A percentile compares a stretch with the other conserved stretches of the same genome.
Evolutionary conservation across 2,329 filamentous ascomycete species (phyloP).

Genomic region (Nemania sp.): DNA sequence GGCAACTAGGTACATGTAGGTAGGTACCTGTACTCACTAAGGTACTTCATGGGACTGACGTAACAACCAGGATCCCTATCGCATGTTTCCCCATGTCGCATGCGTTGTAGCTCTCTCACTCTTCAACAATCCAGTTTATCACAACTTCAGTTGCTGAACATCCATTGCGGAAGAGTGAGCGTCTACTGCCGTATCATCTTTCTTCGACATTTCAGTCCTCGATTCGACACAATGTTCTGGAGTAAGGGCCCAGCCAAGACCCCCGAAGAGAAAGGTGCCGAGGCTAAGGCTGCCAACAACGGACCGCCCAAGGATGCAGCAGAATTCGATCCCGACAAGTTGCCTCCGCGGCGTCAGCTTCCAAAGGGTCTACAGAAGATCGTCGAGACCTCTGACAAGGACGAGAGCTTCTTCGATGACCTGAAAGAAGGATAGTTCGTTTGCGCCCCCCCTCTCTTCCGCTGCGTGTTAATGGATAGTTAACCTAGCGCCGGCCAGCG

Average conservation of each 20-base stretch:
- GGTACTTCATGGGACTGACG: conserved; percentile 1
- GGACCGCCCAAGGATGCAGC: conserved; percentile 42
- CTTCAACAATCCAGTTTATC: no score
- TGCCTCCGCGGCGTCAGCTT: conserved; percentile 56
- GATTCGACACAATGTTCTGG: conserved; percentile 37
- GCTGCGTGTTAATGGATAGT: background rate
- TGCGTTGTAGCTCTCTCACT: no score
- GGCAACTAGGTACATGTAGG: no score
- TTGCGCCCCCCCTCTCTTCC: background rate
- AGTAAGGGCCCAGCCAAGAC: conserved; percentile 40
- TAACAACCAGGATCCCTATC: conserved; percentile 8
- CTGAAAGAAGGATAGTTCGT: conserved; percentile 79
- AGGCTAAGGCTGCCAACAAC: conserved; percentile 28
- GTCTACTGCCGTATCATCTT: background rate
- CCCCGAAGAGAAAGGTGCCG: conserved; percentile 35
- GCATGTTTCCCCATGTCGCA: no score
- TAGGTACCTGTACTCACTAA: no score
- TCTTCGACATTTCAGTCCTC: background rate
- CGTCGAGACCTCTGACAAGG: conserved; percentile 59
- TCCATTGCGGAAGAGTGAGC: background rate
- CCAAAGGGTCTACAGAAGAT: conserved; percentile 61
- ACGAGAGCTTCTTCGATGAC: conserved; percentile 78
- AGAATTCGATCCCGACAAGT: conserved; percentile 52
- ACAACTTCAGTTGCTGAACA: background rate
- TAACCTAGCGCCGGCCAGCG: conserved; percentile 50